These are phyloP conservation scores for Lizonia empirigonia DNA, from an alignment of 2,329 filamentous ascomycete genomes.

Conservation along the genomic window DNA sequence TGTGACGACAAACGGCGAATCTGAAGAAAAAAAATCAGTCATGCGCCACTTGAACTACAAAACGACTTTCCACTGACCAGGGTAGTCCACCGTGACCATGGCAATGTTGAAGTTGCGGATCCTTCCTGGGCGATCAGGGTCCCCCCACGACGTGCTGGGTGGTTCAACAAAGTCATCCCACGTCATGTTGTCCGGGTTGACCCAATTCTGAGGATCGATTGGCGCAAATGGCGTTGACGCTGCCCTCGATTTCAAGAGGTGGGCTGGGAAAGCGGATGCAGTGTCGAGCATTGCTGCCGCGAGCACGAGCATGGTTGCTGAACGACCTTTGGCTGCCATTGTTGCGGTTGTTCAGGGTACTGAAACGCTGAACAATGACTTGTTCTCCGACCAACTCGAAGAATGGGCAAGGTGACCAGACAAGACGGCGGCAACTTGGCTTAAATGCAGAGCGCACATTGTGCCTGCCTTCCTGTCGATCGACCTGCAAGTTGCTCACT, in stretches of 20 bases:
- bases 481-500: conserved; percentile 4
- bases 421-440: not conserved
- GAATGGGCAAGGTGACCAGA: not conserved
- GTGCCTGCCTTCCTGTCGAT: conserved; percentile 6
- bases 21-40: conserved; percentile 20
- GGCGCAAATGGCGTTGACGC: conserved; percentile 54
- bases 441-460: not conserved
- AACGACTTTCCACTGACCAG: conserved; percentile 12
- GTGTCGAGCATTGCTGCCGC: conserved; percentile 24
- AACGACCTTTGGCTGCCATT: conserved; percentile 8
- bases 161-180: conserved; percentile 53
- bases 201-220: conserved; percentile 60
- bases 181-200: conserved; percentile 61
- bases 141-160: conserved; percentile 57
- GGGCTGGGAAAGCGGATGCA: conserved; percentile 25
- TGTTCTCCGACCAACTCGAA: not conserved
- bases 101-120: conserved; percentile 63
- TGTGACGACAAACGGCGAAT: conserved; percentile 58
- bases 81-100: conserved; percentile 59
- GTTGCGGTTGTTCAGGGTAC: not conserved
- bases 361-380: not conserved
- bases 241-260: conserved; percentile 19
- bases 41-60: not conserved
- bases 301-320: conserved; percentile 21
- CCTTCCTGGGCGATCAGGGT: conserved; percentile 53